These are phyloP conservation scores for Hypoxylon fuscum DNA, from an alignment of 495 filamentous ascomycete species.

Conservation along the genomic window DNA sequence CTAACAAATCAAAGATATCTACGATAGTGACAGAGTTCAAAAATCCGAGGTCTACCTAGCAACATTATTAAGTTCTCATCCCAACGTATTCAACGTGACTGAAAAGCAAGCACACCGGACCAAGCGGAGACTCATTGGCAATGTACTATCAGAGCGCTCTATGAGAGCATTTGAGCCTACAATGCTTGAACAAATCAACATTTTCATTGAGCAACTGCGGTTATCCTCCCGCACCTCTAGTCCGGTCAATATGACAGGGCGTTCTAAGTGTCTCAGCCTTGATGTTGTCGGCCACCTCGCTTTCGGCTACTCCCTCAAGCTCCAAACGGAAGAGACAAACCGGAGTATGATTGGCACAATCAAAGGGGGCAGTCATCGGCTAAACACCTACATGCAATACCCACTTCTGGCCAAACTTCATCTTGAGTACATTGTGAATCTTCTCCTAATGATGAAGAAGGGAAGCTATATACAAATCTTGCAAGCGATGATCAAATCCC, in stretches of 20 bases:
- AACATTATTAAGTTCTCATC: no score
- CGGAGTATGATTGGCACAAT: not conserved
- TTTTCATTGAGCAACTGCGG: slow-evolving; percentile 6
- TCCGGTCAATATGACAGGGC: slow-evolving; percentile 20
- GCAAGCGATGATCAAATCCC: slow-evolving; percentile 22
- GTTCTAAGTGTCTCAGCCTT: slow-evolving; percentile 7
- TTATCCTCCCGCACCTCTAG: not conserved
- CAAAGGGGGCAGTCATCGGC: not conserved
- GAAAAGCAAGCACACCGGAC: slow-evolving; percentile 6
- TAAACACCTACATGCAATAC: slow-evolving; percentile 11
- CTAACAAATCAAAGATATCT: no score
- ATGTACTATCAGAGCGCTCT: slow-evolving; percentile 7
- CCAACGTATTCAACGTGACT: not conserved
- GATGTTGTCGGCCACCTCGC: slow-evolving; percentile 31
- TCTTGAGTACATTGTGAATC: not conserved
- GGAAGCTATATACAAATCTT: not conserved
- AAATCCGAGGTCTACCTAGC: not conserved
- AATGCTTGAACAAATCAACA: slow-evolving; percentile 15
- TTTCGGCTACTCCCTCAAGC: slow-evolving; percentile 28
- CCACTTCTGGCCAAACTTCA: slow-evolving; percentile 8
- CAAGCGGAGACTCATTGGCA: slow-evolving; percentile 16
- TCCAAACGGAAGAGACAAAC: slow-evolving; percentile 20
- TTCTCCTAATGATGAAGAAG: not conserved
- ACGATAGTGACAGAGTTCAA: not conserved
- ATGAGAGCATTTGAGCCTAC: slow-evolving; percentile 21